phyloP scores from a whole-genome alignment of 139 green algal species.

The Ulvella scutata region DNA sequence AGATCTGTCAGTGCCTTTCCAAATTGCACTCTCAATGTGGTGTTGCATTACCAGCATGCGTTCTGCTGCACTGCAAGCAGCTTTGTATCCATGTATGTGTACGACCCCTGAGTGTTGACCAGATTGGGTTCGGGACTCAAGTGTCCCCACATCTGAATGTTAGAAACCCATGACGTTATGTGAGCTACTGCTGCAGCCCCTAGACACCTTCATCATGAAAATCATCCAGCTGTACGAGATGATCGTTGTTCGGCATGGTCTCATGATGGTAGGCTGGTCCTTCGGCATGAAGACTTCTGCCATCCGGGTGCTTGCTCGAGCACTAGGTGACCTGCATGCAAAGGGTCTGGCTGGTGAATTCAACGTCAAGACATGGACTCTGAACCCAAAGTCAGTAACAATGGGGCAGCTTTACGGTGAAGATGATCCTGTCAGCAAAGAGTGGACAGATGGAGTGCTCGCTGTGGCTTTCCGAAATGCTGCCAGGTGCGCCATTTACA shows the following conservation, averaged over 20 bases:
- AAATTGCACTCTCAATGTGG: no score
- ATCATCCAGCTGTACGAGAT: slow-evolving; percentile 69
- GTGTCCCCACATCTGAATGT: no score
- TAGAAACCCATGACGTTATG: no score
- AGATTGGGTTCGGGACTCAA: no score
- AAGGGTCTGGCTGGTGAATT: slow-evolving; percentile 33
- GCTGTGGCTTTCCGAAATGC: slow-evolving; percentile 19
- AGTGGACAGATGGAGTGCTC: slow-evolving; percentile 32
- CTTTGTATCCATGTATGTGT: no score
- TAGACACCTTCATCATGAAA: slow-evolving; percentile 56
- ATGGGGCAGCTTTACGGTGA: slow-evolving; percentile 29
- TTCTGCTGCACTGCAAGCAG: no score
- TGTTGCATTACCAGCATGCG: no score
- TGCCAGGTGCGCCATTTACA: no score
- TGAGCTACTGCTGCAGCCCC: slow-evolving; percentile 19
- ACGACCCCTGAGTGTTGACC: no score
- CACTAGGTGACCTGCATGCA: slow-evolving; percentile 32
- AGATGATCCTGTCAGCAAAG: slow-evolving; percentile 22
- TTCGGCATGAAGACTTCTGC: slow-evolving; percentile 49
- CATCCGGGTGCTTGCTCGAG: slow-evolving; percentile 24
- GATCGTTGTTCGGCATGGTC: slow-evolving; percentile 65
- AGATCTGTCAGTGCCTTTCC: no score
- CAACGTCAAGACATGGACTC: slow-evolving; percentile 27
- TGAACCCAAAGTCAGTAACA: slow-evolving; percentile 62
- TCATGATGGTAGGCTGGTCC: slow-evolving; percentile 60